Evolutionary conservation across 2,329 filamentous ascomycete species (phyloP), one percentile per base, ranked within the genome.

Genomic region (Fusarium sp.): DNA sequence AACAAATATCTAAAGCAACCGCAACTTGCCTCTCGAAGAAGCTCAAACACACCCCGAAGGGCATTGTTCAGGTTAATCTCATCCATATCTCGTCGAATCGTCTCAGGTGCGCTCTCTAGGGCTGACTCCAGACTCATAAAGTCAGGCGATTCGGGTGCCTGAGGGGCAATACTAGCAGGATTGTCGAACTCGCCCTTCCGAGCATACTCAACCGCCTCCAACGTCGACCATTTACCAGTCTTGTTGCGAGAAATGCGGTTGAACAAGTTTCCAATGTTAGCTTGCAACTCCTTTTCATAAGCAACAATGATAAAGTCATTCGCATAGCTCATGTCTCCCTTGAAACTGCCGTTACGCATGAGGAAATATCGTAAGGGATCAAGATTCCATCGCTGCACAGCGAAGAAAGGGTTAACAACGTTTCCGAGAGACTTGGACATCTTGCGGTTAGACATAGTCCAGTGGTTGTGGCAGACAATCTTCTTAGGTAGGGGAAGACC

Each of bases 351-450:
- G 65, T 94, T 91, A 65, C 91, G 88, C 67, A 94, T 88, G 69
- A 99, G 87, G 79, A 95, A 99, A 80, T 92, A 98, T 11, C 96
- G 91, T 85, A 99, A 89, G 1, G 90, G 87, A 77, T 99, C 97
- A 6, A 94, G 84, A 4, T 94, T 94, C 80, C 94, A 99, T 8
- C 94, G 88, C 67, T 97, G 91, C 47, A 98, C 87, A 14, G 96
- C 96, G 71, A 94, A 94, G 76, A 97, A 94, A 0, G 96, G 96
- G 75, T 97, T 96, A 43, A 99, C 95, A 3, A 97, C 95, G 77
- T 98, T 98, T 66, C 96, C 96, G 3, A 92, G 89, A 2, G 93
- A 97, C 79, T 99, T 99, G 65, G 94, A 95, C 94, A 99, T 99
- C 80, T 99, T 99, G 72, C 90, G 88, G 54, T 89, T 89, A 57